These are phyloP conservation scores for Ormosia emarginata DNA, from an alignment of 306 rosid species.

Conservation along the genomic window DNA sequence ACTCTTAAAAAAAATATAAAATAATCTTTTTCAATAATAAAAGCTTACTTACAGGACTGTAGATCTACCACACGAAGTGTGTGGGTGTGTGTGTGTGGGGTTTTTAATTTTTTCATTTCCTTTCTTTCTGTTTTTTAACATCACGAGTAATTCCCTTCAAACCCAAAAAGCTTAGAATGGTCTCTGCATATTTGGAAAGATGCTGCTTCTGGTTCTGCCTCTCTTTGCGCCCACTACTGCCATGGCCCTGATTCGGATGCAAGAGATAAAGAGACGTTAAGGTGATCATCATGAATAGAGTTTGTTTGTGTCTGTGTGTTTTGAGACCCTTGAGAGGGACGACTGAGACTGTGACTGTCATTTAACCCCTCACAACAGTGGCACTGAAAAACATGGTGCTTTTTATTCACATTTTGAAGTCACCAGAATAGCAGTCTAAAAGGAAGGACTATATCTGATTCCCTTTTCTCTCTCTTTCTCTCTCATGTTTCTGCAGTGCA, in stretches of 20 bases:
- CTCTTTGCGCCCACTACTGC: too few relatives aligned
- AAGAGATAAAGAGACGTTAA: constrained; percentile 9
- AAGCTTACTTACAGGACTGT: too few relatives aligned
- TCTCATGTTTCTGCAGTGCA: not conserved
- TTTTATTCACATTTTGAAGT: constrained; percentile 51
- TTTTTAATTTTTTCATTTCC: too few relatives aligned
- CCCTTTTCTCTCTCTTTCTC: not conserved
- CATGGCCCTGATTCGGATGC: constrained; percentile 73
- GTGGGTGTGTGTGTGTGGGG: too few relatives aligned
- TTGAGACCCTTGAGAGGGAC: constrained; percentile 81
- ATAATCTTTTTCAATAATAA: too few relatives aligned
- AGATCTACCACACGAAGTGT: too few relatives aligned
- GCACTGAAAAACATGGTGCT: constrained; percentile 90
- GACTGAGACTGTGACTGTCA: constrained; percentile 59
- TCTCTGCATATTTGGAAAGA: constrained; percentile 68
- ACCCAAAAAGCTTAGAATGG: constrained; percentile 50
- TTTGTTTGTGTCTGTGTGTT: constrained; percentile 59
- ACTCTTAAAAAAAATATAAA: too few relatives aligned
- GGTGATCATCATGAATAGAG: constrained; percentile 43
- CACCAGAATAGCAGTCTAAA: constrained; percentile 30
- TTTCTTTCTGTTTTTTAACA: too few relatives aligned
- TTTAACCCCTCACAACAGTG: constrained; percentile 54
- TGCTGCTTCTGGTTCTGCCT: constrained; percentile 41
- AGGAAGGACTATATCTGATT: constrained; percentile 1
- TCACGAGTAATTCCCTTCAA: constrained; percentile 1